Conservation (phyloP, 1,139 yeast genomes). For the Kodamaea suecica region DNA sequence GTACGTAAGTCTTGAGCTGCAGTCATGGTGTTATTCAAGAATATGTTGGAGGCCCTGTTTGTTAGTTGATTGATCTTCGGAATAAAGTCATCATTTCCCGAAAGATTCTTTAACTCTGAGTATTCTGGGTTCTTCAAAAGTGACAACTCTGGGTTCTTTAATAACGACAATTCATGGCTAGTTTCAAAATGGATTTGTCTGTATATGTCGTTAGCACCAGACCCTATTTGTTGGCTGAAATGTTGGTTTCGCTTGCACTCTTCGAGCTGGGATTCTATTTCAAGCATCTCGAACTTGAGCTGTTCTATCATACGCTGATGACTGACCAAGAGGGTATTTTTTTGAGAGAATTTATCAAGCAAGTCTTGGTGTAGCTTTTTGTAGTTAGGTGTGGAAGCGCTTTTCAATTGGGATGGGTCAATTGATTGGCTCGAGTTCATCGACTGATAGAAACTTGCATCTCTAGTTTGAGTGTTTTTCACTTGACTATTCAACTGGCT, state of each 20-base stretch:
- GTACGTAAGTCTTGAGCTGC: conserved; percentile 11
- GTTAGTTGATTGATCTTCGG: conserved; percentile 9
- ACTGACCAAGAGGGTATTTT: conserved; percentile 25
- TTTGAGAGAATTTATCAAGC: conserved; percentile 18
- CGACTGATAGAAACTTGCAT: no score
- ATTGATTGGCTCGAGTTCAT: neutral
- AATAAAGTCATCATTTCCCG: conserved; percentile 4
- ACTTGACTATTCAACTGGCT: no score
- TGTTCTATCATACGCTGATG: conserved; percentile 23
- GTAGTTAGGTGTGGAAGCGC: conserved; percentile 3
- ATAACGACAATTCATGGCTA: conserved; percentile 9
- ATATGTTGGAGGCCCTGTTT: conserved; percentile 11
- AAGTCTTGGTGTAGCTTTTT: neutral
- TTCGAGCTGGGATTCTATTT: conserved; percentile 23
- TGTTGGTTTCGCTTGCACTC: conserved; percentile 14
- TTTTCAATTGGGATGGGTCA: neutral
- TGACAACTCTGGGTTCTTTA: conserved; percentile 1
- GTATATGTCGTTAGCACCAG: conserved; percentile 8
- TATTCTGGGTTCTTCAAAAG: no score
- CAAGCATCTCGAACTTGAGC: conserved; percentile 28
- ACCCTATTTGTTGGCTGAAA: conserved; percentile 6
- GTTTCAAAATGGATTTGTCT: conserved; percentile 14
- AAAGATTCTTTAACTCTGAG: no score
- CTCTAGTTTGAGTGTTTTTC: no score
- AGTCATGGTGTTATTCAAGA: conserved; percentile 3